These are phyloP conservation scores for Papiliotrema terrestris DNA, from an alignment of 1,284 basidiomycete species.

Conservation along the genomic window DNA sequence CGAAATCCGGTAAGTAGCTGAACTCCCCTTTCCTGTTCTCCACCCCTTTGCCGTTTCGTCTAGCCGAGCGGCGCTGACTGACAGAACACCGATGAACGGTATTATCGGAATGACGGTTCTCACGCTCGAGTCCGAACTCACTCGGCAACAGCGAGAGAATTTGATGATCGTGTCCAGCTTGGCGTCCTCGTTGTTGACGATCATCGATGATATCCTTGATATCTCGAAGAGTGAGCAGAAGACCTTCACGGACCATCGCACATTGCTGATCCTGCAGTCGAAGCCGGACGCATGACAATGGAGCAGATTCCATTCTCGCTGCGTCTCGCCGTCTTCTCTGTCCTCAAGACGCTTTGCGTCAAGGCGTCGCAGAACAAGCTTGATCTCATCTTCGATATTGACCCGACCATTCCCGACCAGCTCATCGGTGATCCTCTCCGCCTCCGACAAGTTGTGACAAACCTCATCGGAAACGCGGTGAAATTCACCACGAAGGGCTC, in stretches of 20 bases:
- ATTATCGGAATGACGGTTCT: conserved; percentile 93
- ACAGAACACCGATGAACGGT: conserved; percentile 94
- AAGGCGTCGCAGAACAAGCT: conserved; percentile 97
- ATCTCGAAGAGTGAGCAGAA: conserved; percentile 89
- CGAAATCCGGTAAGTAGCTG: conserved; percentile 70
- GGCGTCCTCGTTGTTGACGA: conserved; percentile 87
- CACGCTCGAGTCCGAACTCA: conserved; percentile 71
- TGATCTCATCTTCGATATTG: conserved; percentile 94
- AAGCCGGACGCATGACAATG: conserved; percentile 99
- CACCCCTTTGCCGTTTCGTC: no score
- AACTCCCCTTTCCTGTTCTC: no score
- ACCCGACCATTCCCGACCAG: conserved; percentile 93
- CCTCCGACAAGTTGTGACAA: conserved; percentile 76
- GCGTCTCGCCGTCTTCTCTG: conserved; percentile 92
- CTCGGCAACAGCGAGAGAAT: conserved; percentile 92
- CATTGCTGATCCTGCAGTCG: conserved; percentile 58
- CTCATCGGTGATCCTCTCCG: conserved; percentile 95
- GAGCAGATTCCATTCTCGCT: conserved; percentile 98
- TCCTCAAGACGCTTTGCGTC: conserved; percentile 96
- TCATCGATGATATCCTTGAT: conserved; percentile 98
- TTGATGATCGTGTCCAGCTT: conserved; percentile 92
- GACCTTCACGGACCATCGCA: not conserved
- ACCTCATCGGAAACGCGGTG: conserved; percentile 91
- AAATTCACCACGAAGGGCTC: conserved; percentile 94
- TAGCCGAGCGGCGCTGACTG: conserved; percentile 1